Evolutionary conservation across 768 basidiomycete genomes (phyloP).

Genomic region (Mycena haematopus): DNA sequence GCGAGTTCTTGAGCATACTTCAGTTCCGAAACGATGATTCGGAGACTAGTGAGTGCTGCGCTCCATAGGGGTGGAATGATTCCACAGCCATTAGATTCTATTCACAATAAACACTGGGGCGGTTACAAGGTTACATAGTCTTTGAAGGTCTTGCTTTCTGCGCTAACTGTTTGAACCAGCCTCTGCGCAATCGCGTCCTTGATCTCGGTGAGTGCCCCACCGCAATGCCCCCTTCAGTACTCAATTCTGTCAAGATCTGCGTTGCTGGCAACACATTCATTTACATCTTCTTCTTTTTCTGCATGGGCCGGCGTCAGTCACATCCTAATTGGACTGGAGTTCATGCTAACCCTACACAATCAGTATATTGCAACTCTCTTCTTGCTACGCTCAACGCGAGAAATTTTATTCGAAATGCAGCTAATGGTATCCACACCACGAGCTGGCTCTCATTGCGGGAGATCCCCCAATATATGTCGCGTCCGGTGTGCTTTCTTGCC

Average conservation of each 20-base stretch:
- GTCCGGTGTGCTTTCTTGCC: conserved; percentile 31
- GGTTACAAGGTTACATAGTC: conserved; percentile 42
- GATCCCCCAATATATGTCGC: conserved; percentile 40
- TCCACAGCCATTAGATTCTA: conserved; percentile 40
- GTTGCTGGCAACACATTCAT: conserved; percentile 55
- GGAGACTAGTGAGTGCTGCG: conserved; percentile 42
- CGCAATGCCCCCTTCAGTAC: background rate
- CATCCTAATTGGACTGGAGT: background rate
- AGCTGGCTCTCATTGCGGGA: conserved; percentile 49
- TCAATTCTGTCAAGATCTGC: conserved; percentile 54
- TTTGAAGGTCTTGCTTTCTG: background rate
- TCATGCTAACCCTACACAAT: conserved; percentile 10
- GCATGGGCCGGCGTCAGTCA: conserved; percentile 62
- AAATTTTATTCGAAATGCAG: conserved; percentile 49
- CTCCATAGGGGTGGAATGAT: background rate
- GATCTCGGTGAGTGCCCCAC: conserved; percentile 44
- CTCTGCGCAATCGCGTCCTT: conserved; percentile 62
- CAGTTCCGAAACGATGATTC: conserved; percentile 57
- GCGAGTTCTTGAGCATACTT: conserved; percentile 5
- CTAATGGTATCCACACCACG: conserved; percentile 47
- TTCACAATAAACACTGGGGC: conserved; percentile 53
- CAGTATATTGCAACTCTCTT: conserved; percentile 68
- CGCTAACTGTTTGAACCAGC: conserved; percentile 36
- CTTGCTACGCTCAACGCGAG: conserved; percentile 65
- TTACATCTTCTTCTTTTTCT: conserved; percentile 67